These are phyloP conservation scores for Lactarius tabidus DNA, from an alignment of 768 basidiomycete genomes.

Conservation along the genomic window DNA sequence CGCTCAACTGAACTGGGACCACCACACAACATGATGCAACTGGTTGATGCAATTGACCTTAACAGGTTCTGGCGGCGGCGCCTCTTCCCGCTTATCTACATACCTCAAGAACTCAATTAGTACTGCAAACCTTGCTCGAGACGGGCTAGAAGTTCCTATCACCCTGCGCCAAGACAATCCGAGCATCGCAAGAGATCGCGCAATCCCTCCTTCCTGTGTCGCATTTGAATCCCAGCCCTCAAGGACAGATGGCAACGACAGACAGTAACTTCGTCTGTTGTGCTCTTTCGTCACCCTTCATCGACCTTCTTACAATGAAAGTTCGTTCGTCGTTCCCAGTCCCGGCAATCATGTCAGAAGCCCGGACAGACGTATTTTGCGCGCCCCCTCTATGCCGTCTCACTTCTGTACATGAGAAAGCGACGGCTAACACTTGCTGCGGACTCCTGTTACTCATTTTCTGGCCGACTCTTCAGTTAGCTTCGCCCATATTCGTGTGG, in stretches of 20 bases:
- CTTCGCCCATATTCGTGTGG: neutral
- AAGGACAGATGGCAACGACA: neutral
- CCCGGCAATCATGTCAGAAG: conserved; percentile 13
- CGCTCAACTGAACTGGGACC: neutral
- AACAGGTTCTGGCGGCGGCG: neutral
- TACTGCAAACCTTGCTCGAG: conserved; percentile 7
- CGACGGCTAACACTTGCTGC: neutral
- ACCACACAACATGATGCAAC: neutral
- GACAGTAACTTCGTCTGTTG: neutral
- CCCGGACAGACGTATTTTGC: neutral
- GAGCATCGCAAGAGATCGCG: neutral
- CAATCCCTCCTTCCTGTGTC: neutral
- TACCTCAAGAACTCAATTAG: neutral
- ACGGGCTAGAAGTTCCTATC: conserved; percentile 5
- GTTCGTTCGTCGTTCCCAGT: neutral
- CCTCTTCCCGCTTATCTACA: neutral
- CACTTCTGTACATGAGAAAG: neutral
- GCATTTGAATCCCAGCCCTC: neutral
- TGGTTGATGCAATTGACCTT: neutral
- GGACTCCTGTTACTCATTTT: neutral
- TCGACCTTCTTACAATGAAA: conserved; percentile 4
- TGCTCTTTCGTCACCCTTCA: neutral
- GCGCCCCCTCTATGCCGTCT: neutral
- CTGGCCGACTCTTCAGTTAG: neutral
- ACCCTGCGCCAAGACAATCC: neutral